Evolutionary conservation across 2,329 filamentous ascomycete species (phyloP), one percentile per base, ranked within the genome.

Genomic region (Trichoderma cornu-damae): DNA sequence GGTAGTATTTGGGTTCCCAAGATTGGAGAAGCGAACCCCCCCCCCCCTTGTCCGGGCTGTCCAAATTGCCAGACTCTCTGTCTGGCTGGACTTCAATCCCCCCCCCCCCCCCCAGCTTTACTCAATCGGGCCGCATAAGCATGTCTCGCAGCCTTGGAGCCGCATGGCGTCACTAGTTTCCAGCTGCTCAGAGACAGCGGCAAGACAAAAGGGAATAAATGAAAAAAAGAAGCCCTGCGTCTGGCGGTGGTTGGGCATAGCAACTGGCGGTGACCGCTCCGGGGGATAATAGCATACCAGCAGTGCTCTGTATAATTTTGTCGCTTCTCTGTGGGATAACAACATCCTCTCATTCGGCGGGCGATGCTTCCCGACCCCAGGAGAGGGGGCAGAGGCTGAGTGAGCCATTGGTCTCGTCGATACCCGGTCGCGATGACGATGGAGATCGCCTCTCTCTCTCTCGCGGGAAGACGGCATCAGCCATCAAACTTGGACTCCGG

Each of bases 241-340:
- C 35, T n/a, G 9, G 14, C n/a, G n/a, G 50, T 44, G 50, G 50
- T n/a, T 34, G 50, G 51, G 28, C 14, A 4, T 46, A 35, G 51
- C 57, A 44, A 30, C 26, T 49, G 37, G 57, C 57, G 51, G 44
- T 56, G 43, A 56, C 57, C n/a, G n/a, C n/a, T n/a, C n/a, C n/a
- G n/a, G 16, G 32, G 37, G 16, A 8, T 28, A 16, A 51, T 38
- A 5, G 24, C 38, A 42, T n/a, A n/a, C n/a, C n/a, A n/a, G n/a
- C n/a, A n/a, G n/a, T n/a, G n/a, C n/a, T n/a, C n/a, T n/a, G n/a
- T n/a, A n/a, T n/a, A n/a, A n/a, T n/a, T n/a, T n/a, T n/a, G n/a
- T n/a, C n/a, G n/a, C n/a, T n/a, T n/a, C n/a, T n/a, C n/a, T n/a
- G n/a, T n/a, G n/a, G n/a, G n/a, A n/a, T n/a, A n/a, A n/a, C n/a